Percentiles rank a stretch among this genome's conserved stretches.
These are phyloP conservation scores for Xanthoconium separans DNA, from an alignment of 1,284 basidiomycete genomes.

Conservation along the genomic window DNA sequence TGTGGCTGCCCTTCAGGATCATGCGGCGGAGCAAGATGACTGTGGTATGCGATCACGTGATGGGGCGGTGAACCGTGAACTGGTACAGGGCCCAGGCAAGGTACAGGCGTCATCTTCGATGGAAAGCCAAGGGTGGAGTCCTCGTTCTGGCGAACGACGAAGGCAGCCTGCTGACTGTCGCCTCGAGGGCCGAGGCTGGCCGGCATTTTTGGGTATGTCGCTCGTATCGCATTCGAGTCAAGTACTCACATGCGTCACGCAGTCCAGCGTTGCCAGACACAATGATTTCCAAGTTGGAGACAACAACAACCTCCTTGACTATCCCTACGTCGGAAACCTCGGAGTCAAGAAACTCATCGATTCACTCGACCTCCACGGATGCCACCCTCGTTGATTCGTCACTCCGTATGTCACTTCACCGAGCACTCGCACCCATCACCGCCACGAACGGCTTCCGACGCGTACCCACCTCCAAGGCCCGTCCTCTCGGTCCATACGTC, in stretches of 20 bases:
- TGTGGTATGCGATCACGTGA: too few relatives aligned
- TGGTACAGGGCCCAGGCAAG: too few relatives aligned
- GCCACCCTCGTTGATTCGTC: constrained; percentile 20
- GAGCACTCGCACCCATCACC: constrained; percentile 57
- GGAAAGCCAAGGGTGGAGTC: constrained; percentile 88
- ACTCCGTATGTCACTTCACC: constrained; percentile 3
- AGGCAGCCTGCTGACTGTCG: constrained; percentile 83
- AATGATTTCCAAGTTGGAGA: constrained; percentile 94
- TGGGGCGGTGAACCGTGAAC: too few relatives aligned
- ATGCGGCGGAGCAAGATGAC: too few relatives aligned
- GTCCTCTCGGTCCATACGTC: constrained; percentile 79
- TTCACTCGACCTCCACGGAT: constrained; percentile 33
- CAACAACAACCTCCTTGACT: constrained; percentile 95
- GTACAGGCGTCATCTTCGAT: too few relatives aligned
- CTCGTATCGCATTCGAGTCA: not conserved
- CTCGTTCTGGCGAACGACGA: constrained; percentile 88
- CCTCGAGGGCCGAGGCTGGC: constrained; percentile 72
- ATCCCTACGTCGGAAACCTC: constrained; percentile 97
- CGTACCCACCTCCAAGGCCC: constrained; percentile 75
- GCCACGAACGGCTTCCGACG: constrained; percentile 60
- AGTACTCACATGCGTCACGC: too few relatives aligned
- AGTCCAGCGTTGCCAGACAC: constrained; percentile 73
- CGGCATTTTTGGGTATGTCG: constrained; percentile 90
- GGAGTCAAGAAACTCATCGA: constrained; percentile 82
- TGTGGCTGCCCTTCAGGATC: too few relatives aligned